A percentile compares a stretch with the other conserved stretches of the same genome.
Conservation (phyloP, 1,284 basidiomycete species). For the Mrakiaceae sp. region DNA sequence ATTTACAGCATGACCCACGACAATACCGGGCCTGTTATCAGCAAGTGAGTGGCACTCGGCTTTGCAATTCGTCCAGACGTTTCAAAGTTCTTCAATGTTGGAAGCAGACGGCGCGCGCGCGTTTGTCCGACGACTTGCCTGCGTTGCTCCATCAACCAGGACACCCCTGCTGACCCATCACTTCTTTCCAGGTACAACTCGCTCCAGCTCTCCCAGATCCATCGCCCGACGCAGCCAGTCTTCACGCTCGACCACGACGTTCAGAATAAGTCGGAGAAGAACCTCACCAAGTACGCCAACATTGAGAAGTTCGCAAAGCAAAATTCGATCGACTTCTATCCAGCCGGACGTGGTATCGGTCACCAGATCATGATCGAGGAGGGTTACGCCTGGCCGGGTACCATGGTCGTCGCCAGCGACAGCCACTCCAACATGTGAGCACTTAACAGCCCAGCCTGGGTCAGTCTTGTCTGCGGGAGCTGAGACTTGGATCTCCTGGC, state of each 20-base stretch:
- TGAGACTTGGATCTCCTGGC: not conserved
- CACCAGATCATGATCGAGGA: slow-evolving; percentile 93
- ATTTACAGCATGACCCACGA: slow-evolving; percentile 71
- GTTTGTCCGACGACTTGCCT: not conserved
- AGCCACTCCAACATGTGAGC: slow-evolving; percentile 79
- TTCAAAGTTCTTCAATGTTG: not conserved
- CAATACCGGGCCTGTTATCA: slow-evolving; percentile 82
- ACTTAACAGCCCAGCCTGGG: not conserved
- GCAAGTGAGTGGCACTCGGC: slow-evolving; percentile 6
- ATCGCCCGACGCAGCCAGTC: slow-evolving; percentile 73
- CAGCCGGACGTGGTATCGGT: slow-evolving; percentile 95
- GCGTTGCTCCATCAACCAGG: too few relatives aligned
- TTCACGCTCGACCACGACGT: slow-evolving; percentile 98
- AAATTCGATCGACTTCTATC: slow-evolving; percentile 89
- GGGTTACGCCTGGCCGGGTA: slow-evolving; percentile 88
- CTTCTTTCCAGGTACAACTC: slow-evolving; percentile 65
- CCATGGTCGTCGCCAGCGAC: slow-evolving; percentile 88
- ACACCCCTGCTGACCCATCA: not conserved
- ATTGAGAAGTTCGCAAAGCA: slow-evolving; percentile 85
- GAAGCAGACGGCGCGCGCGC: not conserved
- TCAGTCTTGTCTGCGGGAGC: not conserved
- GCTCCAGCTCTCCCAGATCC: slow-evolving; percentile 78
- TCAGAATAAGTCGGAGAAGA: slow-evolving; percentile 90
- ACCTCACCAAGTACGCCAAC: slow-evolving; percentile 80
- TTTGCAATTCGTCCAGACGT: not conserved